These are phyloP conservation scores for Euphorbia tirucalli DNA, from an alignment of 345 rosid species.

Conservation along the genomic window DNA sequence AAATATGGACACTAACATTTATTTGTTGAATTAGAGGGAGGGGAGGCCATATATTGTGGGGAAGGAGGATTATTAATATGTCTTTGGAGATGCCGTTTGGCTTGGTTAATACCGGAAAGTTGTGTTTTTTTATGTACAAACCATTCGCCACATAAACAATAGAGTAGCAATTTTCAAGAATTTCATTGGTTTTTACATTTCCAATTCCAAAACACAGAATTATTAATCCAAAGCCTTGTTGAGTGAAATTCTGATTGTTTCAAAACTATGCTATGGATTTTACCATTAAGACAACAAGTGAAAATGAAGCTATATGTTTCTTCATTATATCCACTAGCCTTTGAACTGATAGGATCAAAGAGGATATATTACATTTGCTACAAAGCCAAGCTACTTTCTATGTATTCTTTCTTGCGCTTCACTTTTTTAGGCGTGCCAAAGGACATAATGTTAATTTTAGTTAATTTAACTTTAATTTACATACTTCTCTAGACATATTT, in stretches of 20 bases:
- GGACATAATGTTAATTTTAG: too few relatives aligned
- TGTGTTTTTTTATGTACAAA: not conserved
- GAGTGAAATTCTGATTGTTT: not conserved
- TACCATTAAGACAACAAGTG: not conserved
- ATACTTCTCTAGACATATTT: too few relatives aligned
- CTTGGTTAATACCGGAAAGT: conserved; percentile 6
- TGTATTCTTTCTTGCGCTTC: too few relatives aligned
- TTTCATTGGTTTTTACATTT: conserved; percentile 2
- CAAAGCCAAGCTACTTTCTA: too few relatives aligned
- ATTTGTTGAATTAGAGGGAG: not conserved
- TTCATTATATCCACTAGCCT: not conserved
- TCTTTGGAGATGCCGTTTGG: not conserved
- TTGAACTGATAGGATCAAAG: not conserved
- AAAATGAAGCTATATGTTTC: too few relatives aligned
- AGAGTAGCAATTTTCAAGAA: not conserved
- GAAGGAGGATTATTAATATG: not conserved
- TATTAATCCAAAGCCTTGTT: not conserved
- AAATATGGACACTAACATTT: not conserved
- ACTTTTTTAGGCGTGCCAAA: too few relatives aligned
- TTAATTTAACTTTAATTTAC: too few relatives aligned
- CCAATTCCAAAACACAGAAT: not conserved
- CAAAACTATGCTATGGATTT: not conserved
- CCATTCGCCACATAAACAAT: conserved; percentile 5
- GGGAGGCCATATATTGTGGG: too few relatives aligned
- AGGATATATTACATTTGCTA: too few relatives aligned